Evolutionary conservation across 116 monocot genomes (phyloP).

Genomic region (Cymodocea nodosa): DNA sequence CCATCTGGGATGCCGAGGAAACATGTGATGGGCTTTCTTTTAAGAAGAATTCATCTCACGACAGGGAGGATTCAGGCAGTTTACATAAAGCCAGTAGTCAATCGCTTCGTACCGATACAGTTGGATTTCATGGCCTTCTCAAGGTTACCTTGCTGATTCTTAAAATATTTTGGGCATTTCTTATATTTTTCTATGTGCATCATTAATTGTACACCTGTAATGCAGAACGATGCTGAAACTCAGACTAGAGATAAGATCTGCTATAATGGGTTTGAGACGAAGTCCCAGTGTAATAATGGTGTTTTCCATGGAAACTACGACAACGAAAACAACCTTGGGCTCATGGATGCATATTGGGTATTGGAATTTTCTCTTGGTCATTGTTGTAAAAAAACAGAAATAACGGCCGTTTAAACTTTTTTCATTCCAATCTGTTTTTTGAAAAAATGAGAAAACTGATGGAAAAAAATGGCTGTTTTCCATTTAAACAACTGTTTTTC

Average conservation of each 20-base stretch:
- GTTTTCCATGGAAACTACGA: constrained; percentile 9
- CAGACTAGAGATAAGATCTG: constrained; percentile 13
- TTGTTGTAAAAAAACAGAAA: neutral
- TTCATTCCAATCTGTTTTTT: too few relatives aligned
- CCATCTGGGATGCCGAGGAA: constrained; percentile 77
- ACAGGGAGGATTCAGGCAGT: neutral
- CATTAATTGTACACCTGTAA: neutral
- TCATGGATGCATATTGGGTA: constrained; percentile 81
- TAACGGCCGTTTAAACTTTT: too few relatives aligned
- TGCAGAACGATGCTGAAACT: constrained; percentile 26
- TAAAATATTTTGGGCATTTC: neutral
- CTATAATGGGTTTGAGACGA: constrained; percentile 10
- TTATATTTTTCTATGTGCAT: neutral
- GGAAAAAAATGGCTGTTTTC: too few relatives aligned
- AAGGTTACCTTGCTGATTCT: constrained; percentile 24
- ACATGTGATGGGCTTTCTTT: constrained; percentile 91
- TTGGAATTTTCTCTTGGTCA: neutral
- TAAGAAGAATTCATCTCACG: constrained; percentile 7
- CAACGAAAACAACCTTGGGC: constrained; percentile 22
- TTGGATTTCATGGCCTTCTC: constrained; percentile 27
- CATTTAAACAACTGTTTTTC: too few relatives aligned
- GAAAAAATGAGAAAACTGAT: too few relatives aligned
- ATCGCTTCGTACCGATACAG: constrained; percentile 9
- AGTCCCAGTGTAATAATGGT: constrained; percentile 9
- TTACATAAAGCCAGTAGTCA: neutral